A percentile compares a stretch with the other conserved stretches of the same genome.
Evolutionary conservation across 176 grass and related monocot genomes (phyloP).

Genomic region (Aechmea fasciata): DNA sequence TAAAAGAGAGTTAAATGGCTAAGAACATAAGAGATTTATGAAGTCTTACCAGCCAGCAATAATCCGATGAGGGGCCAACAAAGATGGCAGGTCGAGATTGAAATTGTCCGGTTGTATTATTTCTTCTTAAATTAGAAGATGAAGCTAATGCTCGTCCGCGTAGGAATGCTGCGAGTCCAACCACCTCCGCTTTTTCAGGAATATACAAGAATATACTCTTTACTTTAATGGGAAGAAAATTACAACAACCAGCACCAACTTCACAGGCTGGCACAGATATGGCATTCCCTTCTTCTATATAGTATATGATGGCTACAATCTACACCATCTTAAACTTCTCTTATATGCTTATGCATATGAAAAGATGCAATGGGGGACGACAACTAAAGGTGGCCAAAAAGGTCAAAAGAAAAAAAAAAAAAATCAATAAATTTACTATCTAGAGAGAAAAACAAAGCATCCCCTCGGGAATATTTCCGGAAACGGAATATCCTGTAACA

Average conservation of each 20-base stretch:
- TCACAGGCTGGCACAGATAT: not conserved
- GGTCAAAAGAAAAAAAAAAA: conserved; percentile 5
- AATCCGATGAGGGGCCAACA: no score
- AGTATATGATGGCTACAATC: not conserved
- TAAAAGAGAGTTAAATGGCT: no score
- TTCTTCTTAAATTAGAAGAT: no score
- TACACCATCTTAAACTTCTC: not conserved
- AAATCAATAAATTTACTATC: conserved; percentile 22
- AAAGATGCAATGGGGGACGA: conserved; percentile 1
- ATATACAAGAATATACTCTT: no score
- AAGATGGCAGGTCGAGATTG: no score
- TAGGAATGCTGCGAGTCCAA: no score
- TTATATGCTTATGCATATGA: not conserved
- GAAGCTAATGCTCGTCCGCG: no score
- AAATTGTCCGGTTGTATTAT: no score
- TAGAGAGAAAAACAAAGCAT: conserved; percentile 31
- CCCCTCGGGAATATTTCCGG: conserved; percentile 18
- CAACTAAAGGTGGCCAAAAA: not conserved
- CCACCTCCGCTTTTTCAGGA: no score
- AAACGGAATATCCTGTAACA: conserved; percentile 14
- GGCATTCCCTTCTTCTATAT: not conserved
- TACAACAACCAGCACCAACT: not conserved
- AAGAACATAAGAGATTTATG: no score
- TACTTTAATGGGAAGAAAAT: no score
- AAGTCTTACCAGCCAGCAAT: no score